Evolutionary conservation across 2,329 filamentous ascomycete genomes (phyloP), one percentile per base, ranked within the genome.

Genomic region (Aspergillus tanneri): DNA sequence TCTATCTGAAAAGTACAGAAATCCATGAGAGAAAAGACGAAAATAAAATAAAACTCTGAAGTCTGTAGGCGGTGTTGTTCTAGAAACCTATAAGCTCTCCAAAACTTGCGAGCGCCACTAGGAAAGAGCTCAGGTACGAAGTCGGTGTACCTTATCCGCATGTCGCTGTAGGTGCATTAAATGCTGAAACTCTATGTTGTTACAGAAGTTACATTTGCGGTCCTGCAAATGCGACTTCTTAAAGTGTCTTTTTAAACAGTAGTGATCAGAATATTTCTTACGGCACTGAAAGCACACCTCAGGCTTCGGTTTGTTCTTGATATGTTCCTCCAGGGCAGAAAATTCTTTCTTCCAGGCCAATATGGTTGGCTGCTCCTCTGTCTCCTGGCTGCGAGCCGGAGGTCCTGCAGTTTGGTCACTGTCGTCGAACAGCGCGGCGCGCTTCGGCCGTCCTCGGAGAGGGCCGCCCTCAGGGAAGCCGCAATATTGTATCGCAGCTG

Each of bases 221-320:
- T 61, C 50, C 34, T 43, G 51, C 25, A 60, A 49, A 47, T 61
- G 32, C 36, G 45, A 56, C 40, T 14, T 43, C 50, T 41, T 55
- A 35, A 61, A 61, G 50, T 61, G 45, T 46, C 53, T 53, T 44
- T 42, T 55, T 38, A 61, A 48, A 30, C 50, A 24, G 51, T 58
- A 51, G 49, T 54, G 44, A 43, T 59, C 43, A 24, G 49, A 50
- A 34, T 57, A 59, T 53, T 45, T 35, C 40, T 59, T 57, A 19
- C 39, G 34, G 38, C 35, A 61, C 58, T 55, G 42, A 40, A 61
- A 59, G 48, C 46, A 59, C 24, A 28, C 14, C 16, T 48, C 36
- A 25, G 44, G 48, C 5, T 35, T 3, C 27, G 46, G 32, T 43
- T 21, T 14, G 46, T 44, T 55, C 19, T 1, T 6, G 5, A 41